These are phyloP conservation scores for Penicillium polonicum DNA, from an alignment of 2,329 filamentous ascomycete species.

Conservation along the genomic window DNA sequence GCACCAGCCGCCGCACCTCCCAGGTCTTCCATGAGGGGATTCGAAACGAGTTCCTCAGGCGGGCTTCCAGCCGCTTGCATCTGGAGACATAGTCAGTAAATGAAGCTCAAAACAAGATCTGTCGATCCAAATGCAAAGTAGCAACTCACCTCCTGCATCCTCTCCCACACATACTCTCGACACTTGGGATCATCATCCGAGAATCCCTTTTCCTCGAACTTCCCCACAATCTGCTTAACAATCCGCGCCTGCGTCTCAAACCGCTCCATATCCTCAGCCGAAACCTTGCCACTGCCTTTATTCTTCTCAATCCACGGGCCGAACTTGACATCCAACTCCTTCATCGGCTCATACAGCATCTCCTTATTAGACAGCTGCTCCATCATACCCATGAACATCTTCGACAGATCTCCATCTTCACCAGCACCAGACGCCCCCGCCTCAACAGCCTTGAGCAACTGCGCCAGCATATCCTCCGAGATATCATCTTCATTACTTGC, in stretches of 20 bases:
- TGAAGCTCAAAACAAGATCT: background rate
- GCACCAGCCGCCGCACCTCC: constrained; percentile 62
- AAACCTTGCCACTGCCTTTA: constrained; percentile 56
- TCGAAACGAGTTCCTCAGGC: constrained; percentile 75
- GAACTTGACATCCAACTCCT: constrained; percentile 91
- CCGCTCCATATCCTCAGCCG: constrained; percentile 69
- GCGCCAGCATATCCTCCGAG: constrained; percentile 79
- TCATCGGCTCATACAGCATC: constrained; percentile 98
- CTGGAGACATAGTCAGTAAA: constrained; percentile 49
- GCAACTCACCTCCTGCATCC: constrained; percentile 85
- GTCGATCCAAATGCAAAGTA: background rate
- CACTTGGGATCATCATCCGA: constrained; percentile 77
- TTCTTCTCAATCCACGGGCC: constrained; percentile 85
- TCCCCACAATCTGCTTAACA: constrained; percentile 80
- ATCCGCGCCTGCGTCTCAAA: constrained; percentile 78
- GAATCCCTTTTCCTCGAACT: constrained; percentile 82
- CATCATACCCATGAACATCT: constrained; percentile 98
- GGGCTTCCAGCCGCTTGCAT: constrained; percentile 97
- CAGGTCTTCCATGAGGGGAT: constrained; percentile 67
- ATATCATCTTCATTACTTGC: constrained; percentile 63
- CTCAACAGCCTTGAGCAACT: constrained; percentile 88
- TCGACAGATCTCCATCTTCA: constrained; percentile 82
- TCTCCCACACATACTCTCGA: constrained; percentile 89
- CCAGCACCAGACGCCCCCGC: constrained; percentile 57
- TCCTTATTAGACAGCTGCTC: constrained; percentile 98